Conservation (phyloP, 2,329 filamentous ascomycete species). For the Neofusicoccum ribis region DNA sequence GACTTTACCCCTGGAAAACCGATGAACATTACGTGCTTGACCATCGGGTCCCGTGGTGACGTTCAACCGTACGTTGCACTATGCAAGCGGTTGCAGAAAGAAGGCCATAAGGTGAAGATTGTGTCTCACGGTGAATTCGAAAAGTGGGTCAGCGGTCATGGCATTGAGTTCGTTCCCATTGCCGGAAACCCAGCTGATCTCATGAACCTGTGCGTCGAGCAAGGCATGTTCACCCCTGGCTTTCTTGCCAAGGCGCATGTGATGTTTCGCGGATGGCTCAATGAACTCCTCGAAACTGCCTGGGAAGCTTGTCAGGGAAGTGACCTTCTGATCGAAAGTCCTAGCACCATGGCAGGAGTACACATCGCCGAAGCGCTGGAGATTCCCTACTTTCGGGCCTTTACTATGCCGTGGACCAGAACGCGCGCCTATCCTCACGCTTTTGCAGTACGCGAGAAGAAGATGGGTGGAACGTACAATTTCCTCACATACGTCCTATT, state of each 20-base stretch:
- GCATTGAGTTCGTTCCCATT: conserved; percentile 86
- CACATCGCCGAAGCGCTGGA: conserved; percentile 92
- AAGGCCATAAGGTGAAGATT: conserved; percentile 84
- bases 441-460: conserved; percentile 88
- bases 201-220: conserved; percentile 94
- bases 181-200: conserved; percentile 90
- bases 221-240: conserved; percentile 92
- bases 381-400: conserved; percentile 95
- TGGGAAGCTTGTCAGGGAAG: conserved; percentile 83
- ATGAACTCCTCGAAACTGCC: conserved; percentile 78
- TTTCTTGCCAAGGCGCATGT: conserved; percentile 80
- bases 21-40: conserved; percentile 85
- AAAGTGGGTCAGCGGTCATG: conserved; percentile 85
- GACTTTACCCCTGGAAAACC: conserved; percentile 84
- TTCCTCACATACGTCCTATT: conserved; percentile 95
- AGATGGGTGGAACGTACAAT: conserved; percentile 94
- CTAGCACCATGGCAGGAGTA: conserved; percentile 95
- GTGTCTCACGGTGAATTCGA: conserved; percentile 91
- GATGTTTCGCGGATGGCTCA: conserved; percentile 87
- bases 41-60: conserved; percentile 92
- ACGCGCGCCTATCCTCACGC: conserved; percentile 95
- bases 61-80: conserved; percentile 97
- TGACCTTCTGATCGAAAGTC: conserved; percentile 91
- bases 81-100: conserved; percentile 83
- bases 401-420: conserved; percentile 98